Percentiles rank a stretch among this genome's conserved stretches.
Conservation (phyloP, 768 basidiomycete species). For the Auriscalpium vulgare region DNA sequence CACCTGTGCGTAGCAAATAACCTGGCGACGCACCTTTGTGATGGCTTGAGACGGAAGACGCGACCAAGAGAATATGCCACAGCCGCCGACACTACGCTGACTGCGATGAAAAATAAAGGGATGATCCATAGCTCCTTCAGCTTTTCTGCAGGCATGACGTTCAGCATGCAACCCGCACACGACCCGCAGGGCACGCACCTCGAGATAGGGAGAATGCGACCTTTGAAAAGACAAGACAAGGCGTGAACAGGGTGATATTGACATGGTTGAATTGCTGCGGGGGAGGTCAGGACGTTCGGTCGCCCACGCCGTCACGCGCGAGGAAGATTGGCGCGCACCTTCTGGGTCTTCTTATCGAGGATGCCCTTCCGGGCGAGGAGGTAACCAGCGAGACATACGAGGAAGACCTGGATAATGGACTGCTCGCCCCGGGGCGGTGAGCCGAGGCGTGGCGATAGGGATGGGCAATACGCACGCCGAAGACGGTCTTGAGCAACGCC, state of each 20-base stretch:
- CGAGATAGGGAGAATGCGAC: slow-evolving; percentile 84
- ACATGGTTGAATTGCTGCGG: slow-evolving; percentile 66
- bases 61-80: slow-evolving; percentile 58
- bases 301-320: background rate
- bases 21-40: slow-evolving; percentile 45
- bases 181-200: slow-evolving; percentile 30
- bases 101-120: slow-evolving; percentile 75
- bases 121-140: slow-evolving; percentile 78
- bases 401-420: slow-evolving; percentile 86
- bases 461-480: slow-evolving; percentile 34
- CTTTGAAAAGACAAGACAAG: slow-evolving; percentile 85
- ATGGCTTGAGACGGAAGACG: slow-evolving; percentile 57
- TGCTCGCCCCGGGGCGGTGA: slow-evolving; percentile 21
- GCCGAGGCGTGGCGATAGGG: background rate
- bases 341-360: slow-evolving; percentile 84
- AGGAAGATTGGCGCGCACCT: slow-evolving; percentile 37
- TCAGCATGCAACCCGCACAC: background rate
- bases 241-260: slow-evolving; percentile 86
- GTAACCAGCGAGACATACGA: slow-evolving; percentile 80
- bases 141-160: slow-evolving; percentile 40
- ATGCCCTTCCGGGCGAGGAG: slow-evolving; percentile 72
- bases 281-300: too few relatives aligned
- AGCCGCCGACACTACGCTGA: slow-evolving; percentile 63
- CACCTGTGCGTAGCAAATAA: too few relatives aligned
- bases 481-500: slow-evolving; percentile 47